Conservation (phyloP, 805 yeast genomes). For the Blastobotrys chiropterorum region DNA sequence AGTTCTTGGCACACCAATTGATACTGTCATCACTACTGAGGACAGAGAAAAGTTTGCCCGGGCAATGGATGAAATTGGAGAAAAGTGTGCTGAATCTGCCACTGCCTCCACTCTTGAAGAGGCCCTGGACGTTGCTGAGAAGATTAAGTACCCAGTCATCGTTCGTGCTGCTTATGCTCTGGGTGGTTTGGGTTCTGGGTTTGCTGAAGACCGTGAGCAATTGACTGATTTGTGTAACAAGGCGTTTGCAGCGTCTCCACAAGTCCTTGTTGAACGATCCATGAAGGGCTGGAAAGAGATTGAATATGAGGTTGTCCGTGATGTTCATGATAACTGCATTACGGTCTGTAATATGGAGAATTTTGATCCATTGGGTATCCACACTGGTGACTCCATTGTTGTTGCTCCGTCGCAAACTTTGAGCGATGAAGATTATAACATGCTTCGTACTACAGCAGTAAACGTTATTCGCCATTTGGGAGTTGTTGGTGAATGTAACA, state of each 20-base stretch:
- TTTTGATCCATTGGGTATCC: constrained; percentile 97
- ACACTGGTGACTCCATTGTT: constrained; percentile 98
- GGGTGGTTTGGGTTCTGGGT: constrained; percentile 98
- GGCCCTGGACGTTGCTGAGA: constrained; percentile 76
- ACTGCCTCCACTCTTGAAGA: constrained; percentile 78
- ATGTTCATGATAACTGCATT: constrained; percentile 93
- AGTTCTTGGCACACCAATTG: constrained; percentile 94
- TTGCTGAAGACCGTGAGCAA: constrained; percentile 83
- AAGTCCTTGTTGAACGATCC: constrained; percentile 88
- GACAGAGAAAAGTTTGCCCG: constrained; percentile 94
- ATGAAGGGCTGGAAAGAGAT: constrained; percentile 99
- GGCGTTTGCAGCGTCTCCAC: constrained; percentile 95
- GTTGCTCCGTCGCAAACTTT: constrained; percentile 98
- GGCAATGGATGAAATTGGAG: constrained; percentile 91
- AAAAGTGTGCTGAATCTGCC: constrained; percentile 90
- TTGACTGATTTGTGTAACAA: constrained; percentile 76
- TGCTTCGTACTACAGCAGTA: constrained; percentile 96
- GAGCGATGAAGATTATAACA: constrained; percentile 94
- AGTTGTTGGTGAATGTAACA: constrained; percentile 98
- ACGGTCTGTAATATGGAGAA: constrained; percentile 99
- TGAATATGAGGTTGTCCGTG: constrained; percentile 98
- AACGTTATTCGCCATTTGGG: constrained; percentile 96
- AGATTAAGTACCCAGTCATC: constrained; percentile 90
- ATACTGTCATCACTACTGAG: constrained; percentile 94
- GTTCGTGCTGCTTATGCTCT: constrained; percentile 96